A percentile compares a stretch with the other conserved stretches of the same genome.
These are phyloP conservation scores for Ophioceras dolichostomum DNA, from an alignment of 2,329 filamentous ascomycete genomes.

Conservation along the genomic window DNA sequence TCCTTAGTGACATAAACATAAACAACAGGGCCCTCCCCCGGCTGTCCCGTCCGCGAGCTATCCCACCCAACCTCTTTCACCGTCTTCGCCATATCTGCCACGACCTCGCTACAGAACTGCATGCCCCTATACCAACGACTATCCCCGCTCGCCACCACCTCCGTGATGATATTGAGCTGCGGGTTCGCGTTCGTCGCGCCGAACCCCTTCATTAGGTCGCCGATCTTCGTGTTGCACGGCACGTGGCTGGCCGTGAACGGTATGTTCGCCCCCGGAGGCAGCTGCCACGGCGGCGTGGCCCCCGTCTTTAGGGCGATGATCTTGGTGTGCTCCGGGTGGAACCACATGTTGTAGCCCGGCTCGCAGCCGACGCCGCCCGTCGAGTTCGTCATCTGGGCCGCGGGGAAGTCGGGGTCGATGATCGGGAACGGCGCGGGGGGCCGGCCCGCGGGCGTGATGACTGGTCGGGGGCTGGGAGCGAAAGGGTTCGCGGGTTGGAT, in stretches of 20 bases:
- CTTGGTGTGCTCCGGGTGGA: conserved; percentile 43
- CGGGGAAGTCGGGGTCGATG: conserved; percentile 30
- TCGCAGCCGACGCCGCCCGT: conserved; percentile 46
- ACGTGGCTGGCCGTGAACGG: conserved; percentile 38
- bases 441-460: conserved; percentile 9
- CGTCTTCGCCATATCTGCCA: conserved; percentile 31
- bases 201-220: conserved; percentile 44
- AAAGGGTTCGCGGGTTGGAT: no score
- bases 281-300: conserved; percentile 38
- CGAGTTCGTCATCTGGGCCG: conserved; percentile 41
- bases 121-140: conserved; percentile 48
- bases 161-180: conserved; percentile 44
- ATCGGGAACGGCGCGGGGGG: conserved; percentile 27
- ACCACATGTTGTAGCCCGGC: conserved; percentile 52
- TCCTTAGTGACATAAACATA: conserved; percentile 48
- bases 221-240: conserved; percentile 37
- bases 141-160: conserved; percentile 40
- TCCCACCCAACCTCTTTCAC: conserved; percentile 50
- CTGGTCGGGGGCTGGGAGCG: neutral
- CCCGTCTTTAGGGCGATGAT: conserved; percentile 42
- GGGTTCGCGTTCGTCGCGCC: conserved; percentile 37
- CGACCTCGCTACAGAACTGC: conserved; percentile 35
- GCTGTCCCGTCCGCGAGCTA: conserved; percentile 29
- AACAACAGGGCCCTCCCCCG: conserved; percentile 39
- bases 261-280: conserved; percentile 26